Evolutionary conservation across 768 basidiomycete genomes (phyloP).

Genomic region (Hydnomerulius pinastri): DNA sequence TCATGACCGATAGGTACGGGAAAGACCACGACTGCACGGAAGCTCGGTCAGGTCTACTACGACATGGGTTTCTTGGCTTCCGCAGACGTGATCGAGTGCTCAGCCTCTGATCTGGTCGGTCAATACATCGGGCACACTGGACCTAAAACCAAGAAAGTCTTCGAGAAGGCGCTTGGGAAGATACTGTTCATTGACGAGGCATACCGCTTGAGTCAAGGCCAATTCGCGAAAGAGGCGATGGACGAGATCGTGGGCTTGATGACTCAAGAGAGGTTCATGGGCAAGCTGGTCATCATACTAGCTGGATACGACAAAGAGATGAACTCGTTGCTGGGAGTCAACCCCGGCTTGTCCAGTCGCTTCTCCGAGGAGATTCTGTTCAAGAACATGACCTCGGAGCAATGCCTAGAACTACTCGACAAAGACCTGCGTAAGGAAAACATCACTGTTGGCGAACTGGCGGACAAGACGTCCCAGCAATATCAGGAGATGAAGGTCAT

Average conservation of each 20-base stretch:
- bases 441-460: conserved; percentile 40
- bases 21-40: conserved; percentile 63
- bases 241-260: conserved; percentile 69
- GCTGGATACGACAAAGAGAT: conserved; percentile 74
- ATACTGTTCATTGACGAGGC: conserved; percentile 77
- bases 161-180: conserved; percentile 66
- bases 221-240: conserved; percentile 69
- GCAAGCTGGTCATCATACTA: conserved; percentile 65
- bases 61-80: conserved; percentile 60
- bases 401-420: conserved; percentile 52
- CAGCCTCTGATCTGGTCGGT: conserved; percentile 68
- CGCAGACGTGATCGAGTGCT: conserved; percentile 63
- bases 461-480: conserved; percentile 27
- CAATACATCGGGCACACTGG: conserved; percentile 74
- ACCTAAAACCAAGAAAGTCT: conserved; percentile 58
- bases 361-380: conserved; percentile 65
- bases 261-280: conserved; percentile 56
- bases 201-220: conserved; percentile 61
- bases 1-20: conserved; percentile 50
- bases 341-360: conserved; percentile 65
- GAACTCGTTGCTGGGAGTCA: conserved; percentile 57
- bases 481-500: conserved; percentile 41
- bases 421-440: conserved; percentile 48
- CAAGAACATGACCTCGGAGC: conserved; percentile 47
- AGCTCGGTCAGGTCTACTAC: conserved; percentile 62